Percentiles rank a stretch among this genome's conserved stretches.
Conservation (phyloP, 208 protist genomes). For the Crithidia thermophila region DNA sequence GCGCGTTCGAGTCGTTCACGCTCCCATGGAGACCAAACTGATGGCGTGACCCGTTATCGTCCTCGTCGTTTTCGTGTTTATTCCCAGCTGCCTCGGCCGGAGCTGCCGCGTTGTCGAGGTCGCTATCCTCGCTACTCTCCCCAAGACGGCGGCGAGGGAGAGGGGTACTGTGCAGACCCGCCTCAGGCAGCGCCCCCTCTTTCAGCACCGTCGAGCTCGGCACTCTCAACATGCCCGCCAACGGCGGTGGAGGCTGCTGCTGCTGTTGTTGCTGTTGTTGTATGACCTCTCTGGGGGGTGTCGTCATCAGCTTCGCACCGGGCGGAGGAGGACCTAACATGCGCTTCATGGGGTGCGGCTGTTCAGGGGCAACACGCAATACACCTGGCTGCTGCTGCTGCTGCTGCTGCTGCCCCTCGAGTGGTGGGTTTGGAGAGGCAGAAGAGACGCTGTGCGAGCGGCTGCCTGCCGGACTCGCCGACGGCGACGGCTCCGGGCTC, state of each 20-base stretch:
- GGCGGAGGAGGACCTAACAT: constrained; percentile 10
- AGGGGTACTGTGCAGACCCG: constrained; percentile 8
- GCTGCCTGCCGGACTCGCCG: not conserved
- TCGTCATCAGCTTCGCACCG: not conserved
- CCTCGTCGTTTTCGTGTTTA: not conserved
- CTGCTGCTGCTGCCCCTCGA: constrained; percentile 12
- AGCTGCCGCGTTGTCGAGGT: not conserved
- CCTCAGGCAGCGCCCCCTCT: constrained; percentile 17
- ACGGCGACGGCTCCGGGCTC: constrained; percentile 5
- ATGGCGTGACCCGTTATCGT: not conserved
- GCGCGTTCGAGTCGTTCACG: not conserved
- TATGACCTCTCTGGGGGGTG: not conserved
- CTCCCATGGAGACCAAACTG: too few species aligned
- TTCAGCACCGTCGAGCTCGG: constrained; percentile 26
- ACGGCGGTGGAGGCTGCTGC: not conserved
- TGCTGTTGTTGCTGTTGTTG: not conserved
- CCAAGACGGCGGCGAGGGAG: constrained; percentile 11
- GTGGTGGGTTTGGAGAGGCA: not conserved
- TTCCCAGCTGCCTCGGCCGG: not conserved
- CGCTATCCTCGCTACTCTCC: constrained; percentile 30
- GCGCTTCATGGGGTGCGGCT: constrained; percentile 8
- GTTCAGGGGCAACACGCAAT: too few species aligned
- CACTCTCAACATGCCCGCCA: constrained; percentile 13
- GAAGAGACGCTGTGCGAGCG: not conserved
- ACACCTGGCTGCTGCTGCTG: not conserved